Evolutionary conservation across 805 yeast species (phyloP), one percentile per base, ranked within the genome.

Genomic region (Priceomyces medius): DNA sequence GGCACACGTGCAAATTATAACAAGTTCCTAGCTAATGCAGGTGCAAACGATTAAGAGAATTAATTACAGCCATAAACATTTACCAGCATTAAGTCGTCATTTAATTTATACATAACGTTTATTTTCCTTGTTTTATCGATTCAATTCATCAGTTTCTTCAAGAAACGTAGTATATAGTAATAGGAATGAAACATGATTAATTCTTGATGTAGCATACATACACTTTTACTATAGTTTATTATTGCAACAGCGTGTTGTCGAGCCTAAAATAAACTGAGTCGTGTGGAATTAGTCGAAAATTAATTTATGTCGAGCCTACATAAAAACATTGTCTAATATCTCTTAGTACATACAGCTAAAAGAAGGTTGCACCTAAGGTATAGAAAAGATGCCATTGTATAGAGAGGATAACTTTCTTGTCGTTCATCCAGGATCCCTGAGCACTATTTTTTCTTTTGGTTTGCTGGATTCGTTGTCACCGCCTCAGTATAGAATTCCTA

Each of bases 361-460:
- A 17, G 14, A 12, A 14, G n/a, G 26, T 4, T 26, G 14, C 23
- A n/a, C n/a, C 10, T n/a, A 9, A 26, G 10, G 29, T 26, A 26
- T 13, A 14, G 13, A 24, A 17, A 29, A 28, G 24, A 71, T 71
- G 76, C 74, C 74, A 9, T 64, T 69, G 41, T 71, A 61, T 47
- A 66, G 71, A 51, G 76, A 71, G 52, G 75, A 71, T 38, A 64
- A 58, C 55, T 70, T 66, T 47, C 58, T 71, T 19, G 76, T 90
- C 20, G 76, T 90, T 20, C 82, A 88, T 41, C 87, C 95, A 1
- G 96, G 97, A 20, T 84, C 95, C 2, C 70, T 67, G 40, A 66
- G 75, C 40, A 88, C 97, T 0, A 67, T 83, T 40, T 86, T 87
- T 20, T 85, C 85, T 50, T 81, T 86, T 58, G 97, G 97, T 2